phyloP scores from a whole-genome alignment of 352 stramenopile species.

The Pythium monospermum region DNA sequence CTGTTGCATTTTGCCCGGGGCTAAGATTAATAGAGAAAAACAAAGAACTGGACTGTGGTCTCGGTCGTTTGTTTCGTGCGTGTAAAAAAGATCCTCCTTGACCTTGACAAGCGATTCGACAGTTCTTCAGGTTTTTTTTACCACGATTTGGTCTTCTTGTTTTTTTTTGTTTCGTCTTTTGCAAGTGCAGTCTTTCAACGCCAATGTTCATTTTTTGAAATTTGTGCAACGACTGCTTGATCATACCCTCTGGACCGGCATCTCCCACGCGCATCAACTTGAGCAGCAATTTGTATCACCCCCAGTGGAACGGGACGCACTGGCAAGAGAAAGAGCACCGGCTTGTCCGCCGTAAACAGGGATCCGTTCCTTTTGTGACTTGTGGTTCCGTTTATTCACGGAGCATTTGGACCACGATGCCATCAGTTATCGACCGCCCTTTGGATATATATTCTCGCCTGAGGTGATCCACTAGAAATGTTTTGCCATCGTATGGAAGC shows the following conservation, averaged over 20 bases:
- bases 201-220: slow-evolving; percentile 91
- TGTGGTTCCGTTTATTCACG: slow-evolving; percentile 98
- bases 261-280: slow-evolving; percentile 99
- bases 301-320: slow-evolving; percentile 92
- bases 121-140: slow-evolving; percentile 88
- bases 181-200: slow-evolving; percentile 68
- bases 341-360: too few species aligned
- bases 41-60: too few species aligned
- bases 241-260: slow-evolving; percentile 96
- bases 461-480: slow-evolving; percentile 95
- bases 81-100: slow-evolving; percentile 90
- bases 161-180: slow-evolving; percentile 75
- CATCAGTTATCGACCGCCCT: slow-evolving; percentile 97
- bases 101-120: slow-evolving; percentile 89
- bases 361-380: slow-evolving; percentile 94
- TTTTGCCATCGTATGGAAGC: slow-evolving; percentile 95
- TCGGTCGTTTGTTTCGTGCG: slow-evolving; percentile 90
- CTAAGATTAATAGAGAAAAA: too few species aligned
- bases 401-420: slow-evolving; percentile 99
- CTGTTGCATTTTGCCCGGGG: too few species aligned
- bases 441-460: slow-evolving; percentile 93
- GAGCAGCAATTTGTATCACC: slow-evolving; percentile 99
- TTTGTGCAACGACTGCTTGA: slow-evolving; percentile 97
- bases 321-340: slow-evolving; percentile 89
- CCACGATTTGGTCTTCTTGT: slow-evolving; percentile 84